Conservation (phyloP, 805 yeast genomes). For the Yamadazyma kitorensis region DNA sequence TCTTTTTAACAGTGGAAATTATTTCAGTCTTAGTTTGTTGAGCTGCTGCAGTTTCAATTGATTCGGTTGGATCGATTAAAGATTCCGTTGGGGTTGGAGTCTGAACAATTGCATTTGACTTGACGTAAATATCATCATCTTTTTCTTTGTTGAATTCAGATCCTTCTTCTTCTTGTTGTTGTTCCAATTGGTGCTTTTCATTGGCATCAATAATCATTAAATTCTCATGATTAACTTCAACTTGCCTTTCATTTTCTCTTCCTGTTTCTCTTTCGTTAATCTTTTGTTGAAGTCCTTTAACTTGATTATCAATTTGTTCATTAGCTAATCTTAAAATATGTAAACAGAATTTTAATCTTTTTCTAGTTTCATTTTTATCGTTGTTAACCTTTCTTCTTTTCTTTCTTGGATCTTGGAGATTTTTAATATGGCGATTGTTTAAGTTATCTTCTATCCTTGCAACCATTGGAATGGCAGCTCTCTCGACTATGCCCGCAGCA, state of each 20-base stretch:
- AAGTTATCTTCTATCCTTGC: slow-evolving; percentile 45
- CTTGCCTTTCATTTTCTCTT: slow-evolving; percentile 13
- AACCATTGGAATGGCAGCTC: slow-evolving; percentile 54
- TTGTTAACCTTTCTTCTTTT: slow-evolving; percentile 13
- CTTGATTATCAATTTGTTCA: slow-evolving; percentile 66
- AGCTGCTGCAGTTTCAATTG: slow-evolving; percentile 10
- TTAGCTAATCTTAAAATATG: slow-evolving; percentile 81
- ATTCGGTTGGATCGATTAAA: slow-evolving; percentile 7
- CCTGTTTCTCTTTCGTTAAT: slow-evolving; percentile 46
- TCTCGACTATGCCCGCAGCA: slow-evolving; percentile 60
- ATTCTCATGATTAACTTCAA: slow-evolving; percentile 2
- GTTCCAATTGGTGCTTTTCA: background rate
- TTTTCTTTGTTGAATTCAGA: background rate
- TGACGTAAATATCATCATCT: background rate
- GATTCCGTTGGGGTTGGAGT: slow-evolving; percentile 8
- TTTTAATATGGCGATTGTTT: slow-evolving; percentile 33
- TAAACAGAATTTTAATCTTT: slow-evolving; percentile 72
- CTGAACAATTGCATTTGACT: slow-evolving; percentile 10
- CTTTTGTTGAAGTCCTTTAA: slow-evolving; percentile 54
- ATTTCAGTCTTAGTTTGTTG: slow-evolving; percentile 72
- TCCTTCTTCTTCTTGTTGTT: too few relatives aligned
- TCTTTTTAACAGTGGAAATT: slow-evolving; percentile 83
- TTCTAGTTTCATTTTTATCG: slow-evolving; percentile 55
- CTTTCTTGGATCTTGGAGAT: slow-evolving; percentile 16
- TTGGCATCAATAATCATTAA: too few relatives aligned